A percentile compares a stretch with the other conserved stretches of the same genome.
These are phyloP conservation scores for Juncus effusus DNA, from an alignment of 176 grass and related monocot species.

Conservation along the genomic window DNA sequence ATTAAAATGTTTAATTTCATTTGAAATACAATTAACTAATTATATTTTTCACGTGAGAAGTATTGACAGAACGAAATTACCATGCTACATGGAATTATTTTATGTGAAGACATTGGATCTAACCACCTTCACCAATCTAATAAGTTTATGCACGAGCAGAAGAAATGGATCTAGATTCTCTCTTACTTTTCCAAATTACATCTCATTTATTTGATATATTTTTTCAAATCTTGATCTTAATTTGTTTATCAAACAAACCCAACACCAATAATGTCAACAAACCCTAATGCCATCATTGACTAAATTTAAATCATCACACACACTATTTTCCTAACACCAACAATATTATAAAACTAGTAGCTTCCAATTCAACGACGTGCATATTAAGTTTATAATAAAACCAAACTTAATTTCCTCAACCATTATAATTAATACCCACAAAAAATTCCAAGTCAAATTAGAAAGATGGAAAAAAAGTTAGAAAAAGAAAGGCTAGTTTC, in stretches of 20 bases:
- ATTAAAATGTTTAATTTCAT: not conserved
- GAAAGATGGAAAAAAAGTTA: not conserved
- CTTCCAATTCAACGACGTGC: too few relatives aligned
- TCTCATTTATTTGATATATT: not conserved
- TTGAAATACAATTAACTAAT: not conserved
- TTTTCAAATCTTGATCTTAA: conserved; percentile 13
- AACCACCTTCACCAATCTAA: not conserved
- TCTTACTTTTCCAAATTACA: conserved; percentile 20
- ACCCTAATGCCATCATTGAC: conserved; percentile 1
- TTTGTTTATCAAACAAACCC: not conserved
- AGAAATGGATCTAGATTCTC: conserved; percentile 27
- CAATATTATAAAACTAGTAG: not conserved
- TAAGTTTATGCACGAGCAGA: conserved; percentile 15
- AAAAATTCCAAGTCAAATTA: not conserved
- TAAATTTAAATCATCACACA: conserved; percentile 6
- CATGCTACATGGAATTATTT: not conserved
- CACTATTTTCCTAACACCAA: not conserved
- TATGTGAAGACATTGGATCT: conserved; percentile 15
- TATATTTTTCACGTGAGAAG: not conserved
- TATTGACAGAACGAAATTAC: not conserved
- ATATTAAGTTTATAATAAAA: not conserved
- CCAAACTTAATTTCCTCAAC: not conserved
- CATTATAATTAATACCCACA: conserved; percentile 3
- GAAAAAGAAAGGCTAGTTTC: not conserved
- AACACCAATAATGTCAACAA: conserved; percentile 17